Base-by-base conservation (phyloP, 768 basidiomycete genomes). In the Leccinum ochraceum region DNA sequence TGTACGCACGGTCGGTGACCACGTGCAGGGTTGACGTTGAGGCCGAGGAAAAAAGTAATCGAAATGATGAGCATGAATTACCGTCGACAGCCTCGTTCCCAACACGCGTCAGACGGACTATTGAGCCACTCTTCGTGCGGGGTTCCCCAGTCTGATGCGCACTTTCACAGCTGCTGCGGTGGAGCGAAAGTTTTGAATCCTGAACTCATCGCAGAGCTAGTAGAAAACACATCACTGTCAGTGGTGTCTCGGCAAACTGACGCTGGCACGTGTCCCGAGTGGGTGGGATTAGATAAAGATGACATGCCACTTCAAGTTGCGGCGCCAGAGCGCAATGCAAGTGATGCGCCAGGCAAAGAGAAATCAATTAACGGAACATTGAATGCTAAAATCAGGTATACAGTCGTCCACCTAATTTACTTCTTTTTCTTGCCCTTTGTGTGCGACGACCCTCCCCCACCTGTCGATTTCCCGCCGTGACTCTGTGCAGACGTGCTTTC, bases 381-480 rank as follows among this genome's bases (percentile, higher is more conserved):
- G 57, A 34, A 59, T 56, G 53, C 44, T 48, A 63, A 59, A 69
- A 56, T 57, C 66, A 58, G 63, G 39, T 28, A 60, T 22, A 22
- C 22, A 56, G 59, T 60, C 17, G 60, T 56, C 65, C 68, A 67
- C 58, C 68, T 74, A 68, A 72, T 69, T 72, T 80, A 88, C 77
- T 84, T 87, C 76, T 83, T 87, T 79, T 87, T 89, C 79, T 86
- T 89, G 54, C 83, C 81, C 71, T 86, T 89, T 54, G 74, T 71
- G 49, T 75, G 75, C 37, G 71, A 72, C 37, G 67, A 16, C 44
- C 67, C 70, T 10, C 80, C 78, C 57, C 78, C 78, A 49, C 78
- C 73, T 32, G 66, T 60, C 56, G 69, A 58, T 60, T 67, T 76
- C 67, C 79, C 80, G 39, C 69, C 56, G 50, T 74, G 74, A 46